phyloP scores from a whole-genome alignment of 208 protist species.

The Crithidia thermophila region DNA sequence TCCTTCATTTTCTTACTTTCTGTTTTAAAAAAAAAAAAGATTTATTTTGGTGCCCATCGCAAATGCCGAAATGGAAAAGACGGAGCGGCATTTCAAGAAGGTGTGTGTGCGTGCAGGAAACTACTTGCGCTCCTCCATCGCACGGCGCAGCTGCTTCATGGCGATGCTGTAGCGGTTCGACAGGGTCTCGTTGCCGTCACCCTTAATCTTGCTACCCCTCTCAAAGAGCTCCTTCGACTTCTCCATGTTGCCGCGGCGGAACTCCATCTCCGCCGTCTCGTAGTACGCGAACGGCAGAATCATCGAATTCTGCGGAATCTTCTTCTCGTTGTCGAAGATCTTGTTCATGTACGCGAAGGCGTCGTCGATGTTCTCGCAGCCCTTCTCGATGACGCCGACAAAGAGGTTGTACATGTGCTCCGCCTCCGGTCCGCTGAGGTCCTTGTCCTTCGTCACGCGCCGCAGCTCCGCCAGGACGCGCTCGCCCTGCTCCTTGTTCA shows the following conservation, averaged over 20 bases:
- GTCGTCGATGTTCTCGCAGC: constrained; percentile 63
- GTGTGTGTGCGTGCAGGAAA: no score
- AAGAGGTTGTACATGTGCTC: constrained; percentile 88
- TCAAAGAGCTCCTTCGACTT: constrained; percentile 82
- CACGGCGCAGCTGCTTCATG: constrained; percentile 85
- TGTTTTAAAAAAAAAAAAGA: no score
- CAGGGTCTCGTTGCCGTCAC: constrained; percentile 90
- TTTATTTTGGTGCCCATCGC: no score
- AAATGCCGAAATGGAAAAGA: no score
- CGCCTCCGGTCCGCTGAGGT: constrained; percentile 71
- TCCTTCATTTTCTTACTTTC: no score
- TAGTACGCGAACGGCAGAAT: constrained; percentile 90
- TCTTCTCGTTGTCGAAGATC: constrained; percentile 83
- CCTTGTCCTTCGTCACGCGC: constrained; percentile 61
- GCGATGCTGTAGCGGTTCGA: constrained; percentile 88
- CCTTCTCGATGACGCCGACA: constrained; percentile 89
- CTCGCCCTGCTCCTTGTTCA: constrained; percentile 80
- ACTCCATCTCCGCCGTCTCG: constrained; percentile 87
- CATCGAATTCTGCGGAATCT: constrained; percentile 85
- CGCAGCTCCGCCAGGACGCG: constrained; percentile 71
- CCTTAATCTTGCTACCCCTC: constrained; percentile 80
- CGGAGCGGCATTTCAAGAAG: not conserved
- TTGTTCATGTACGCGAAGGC: constrained; percentile 64
- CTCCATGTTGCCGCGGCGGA: constrained; percentile 66
- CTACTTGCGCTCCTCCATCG: constrained; percentile 42